Evolutionary conservation across 148 eudicot genomes (phyloP).

Genomic region (Suaeda aralocaspica): DNA sequence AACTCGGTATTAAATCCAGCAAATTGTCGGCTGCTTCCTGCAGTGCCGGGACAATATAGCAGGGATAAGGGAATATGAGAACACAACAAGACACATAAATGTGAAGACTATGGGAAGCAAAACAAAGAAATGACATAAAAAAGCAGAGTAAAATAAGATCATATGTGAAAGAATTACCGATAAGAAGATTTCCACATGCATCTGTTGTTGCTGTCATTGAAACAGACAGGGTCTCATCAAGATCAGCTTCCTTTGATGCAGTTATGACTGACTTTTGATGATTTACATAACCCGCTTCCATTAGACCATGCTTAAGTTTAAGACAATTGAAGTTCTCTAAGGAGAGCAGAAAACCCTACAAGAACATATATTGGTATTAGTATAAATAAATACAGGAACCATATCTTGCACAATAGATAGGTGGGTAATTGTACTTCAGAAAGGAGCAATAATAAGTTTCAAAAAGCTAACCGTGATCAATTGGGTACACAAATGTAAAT

Average conservation of each 20-base stretch:
- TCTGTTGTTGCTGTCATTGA: conserved; percentile 95
- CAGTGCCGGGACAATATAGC: conserved; percentile 9
- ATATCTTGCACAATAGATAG: not conserved
- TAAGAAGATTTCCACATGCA: conserved; percentile 66
- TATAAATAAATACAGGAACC: not conserved
- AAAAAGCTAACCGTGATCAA: not conserved
- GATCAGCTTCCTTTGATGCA: conserved; percentile 30
- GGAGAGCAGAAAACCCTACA: conserved; percentile 80
- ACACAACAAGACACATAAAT: not conserved
- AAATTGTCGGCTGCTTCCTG: conserved; percentile 95
- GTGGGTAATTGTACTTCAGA: not conserved
- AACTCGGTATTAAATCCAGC: conserved; percentile 71
- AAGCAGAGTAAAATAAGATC: not conserved
- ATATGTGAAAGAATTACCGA: conserved; percentile 41
- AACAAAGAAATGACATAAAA: not conserved
- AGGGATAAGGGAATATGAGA: not conserved
- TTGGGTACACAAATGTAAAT: not conserved
- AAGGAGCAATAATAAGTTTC: not conserved
- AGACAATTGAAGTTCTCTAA: conserved; percentile 63
- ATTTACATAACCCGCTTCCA: conserved; percentile 79
- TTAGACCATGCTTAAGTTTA: conserved; percentile 74
- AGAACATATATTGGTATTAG: conserved; percentile 16
- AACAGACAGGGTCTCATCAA: conserved; percentile 50
- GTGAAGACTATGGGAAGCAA: not conserved
- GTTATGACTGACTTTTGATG: conserved; percentile 41